Conservation (phyloP, 2,329 filamentous ascomycete genomes). For the Calonectria honghensis region DNA sequence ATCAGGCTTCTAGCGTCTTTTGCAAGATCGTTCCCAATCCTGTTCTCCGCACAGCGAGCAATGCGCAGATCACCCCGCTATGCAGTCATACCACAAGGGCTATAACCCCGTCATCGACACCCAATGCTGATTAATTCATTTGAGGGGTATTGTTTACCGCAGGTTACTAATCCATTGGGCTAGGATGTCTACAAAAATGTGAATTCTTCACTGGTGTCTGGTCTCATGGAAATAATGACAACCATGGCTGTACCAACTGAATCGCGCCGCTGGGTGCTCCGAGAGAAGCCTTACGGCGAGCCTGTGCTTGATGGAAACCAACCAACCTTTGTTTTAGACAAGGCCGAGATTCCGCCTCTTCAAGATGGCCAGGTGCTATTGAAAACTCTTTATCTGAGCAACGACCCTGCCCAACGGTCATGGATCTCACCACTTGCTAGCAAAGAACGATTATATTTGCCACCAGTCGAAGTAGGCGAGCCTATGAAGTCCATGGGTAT, state of each 20-base stretch:
- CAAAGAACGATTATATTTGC: background rate
- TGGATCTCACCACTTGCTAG: background rate
- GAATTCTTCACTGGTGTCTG: background rate
- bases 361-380: background rate
- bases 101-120: background rate
- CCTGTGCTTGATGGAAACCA: background rate
- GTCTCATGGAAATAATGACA: background rate
- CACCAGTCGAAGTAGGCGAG: background rate
- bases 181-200: background rate
- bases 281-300: background rate
- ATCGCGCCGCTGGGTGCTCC: background rate
- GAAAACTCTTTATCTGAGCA: background rate
- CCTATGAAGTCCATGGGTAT: background rate
- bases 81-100: background rate
- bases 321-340: background rate
- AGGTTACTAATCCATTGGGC: background rate
- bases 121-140: slow-evolving; percentile 12
- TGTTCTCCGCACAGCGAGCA: background rate
- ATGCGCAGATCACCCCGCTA: background rate
- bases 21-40: background rate
- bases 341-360: background rate
- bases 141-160: background rate
- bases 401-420: slow-evolving; percentile 6
- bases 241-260: background rate
- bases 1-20: background rate